Base-by-base conservation (phyloP, 192 early-diverging fungal species). In the Coemansia sp. region DNA sequence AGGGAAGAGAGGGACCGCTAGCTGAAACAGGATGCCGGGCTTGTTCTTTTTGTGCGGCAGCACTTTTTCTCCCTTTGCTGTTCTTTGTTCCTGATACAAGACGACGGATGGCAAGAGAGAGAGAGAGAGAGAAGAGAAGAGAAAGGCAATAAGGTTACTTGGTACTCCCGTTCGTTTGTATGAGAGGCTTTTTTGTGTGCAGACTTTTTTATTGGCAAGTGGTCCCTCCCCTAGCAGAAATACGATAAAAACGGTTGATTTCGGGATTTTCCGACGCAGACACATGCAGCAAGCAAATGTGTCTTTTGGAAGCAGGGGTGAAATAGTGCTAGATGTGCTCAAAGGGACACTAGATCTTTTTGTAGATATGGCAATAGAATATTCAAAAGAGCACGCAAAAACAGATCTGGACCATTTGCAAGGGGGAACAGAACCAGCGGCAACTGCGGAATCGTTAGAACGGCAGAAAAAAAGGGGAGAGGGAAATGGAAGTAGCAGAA, bases 1-100 rank as follows among this genome's bases (percentile, higher is more conserved):
- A 52, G 49, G 49, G 49, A 52, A 52, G 13, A 19, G 9, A 52
- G 49, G 49, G 49, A 52, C 22, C 49, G 20, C 14, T 52, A 25
- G 22, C 22, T 52, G 22, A 52, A 23, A 13, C 7, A 52, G 11
- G 38, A 40, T 40, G 11, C 11, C 38, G 38, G 9, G 7, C 22
- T 25, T 52, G 20, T 9, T 52, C 22, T 52, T 52, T 22, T 52
- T 52, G 49, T 25, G 19, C 25, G 49, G 23, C 49, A 25, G 23
- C 49, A 25, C 49, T 25, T 22, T 20, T 23, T 22, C 22, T 8
- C 49, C 3, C 22, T 52, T 22, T 52, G 8, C 2, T 29, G 3
- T 52, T 52, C 22, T 13, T 25, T 4, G 8, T 52, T 52, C 9
- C 22, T 40, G 49, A 20, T 20, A 52, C 22, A 19, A 25, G 23